Evolutionary conservation across 2,329 filamentous ascomycete genomes (phyloP).

Genomic region (Esteya vermicola): DNA sequence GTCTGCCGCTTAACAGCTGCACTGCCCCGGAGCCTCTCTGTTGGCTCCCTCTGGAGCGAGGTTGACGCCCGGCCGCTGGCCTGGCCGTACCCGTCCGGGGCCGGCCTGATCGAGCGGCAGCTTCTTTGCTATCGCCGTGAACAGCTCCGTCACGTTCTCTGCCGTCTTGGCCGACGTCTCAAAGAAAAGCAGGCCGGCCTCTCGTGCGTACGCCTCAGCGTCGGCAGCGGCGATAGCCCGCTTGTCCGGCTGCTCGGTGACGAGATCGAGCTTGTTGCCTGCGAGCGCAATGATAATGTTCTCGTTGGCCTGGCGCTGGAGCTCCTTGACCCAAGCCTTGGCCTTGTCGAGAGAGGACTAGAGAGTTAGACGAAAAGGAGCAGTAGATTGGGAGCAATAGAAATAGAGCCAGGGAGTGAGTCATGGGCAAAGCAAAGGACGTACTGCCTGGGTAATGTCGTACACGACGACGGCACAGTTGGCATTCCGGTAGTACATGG

Average conservation of each 20-base stretch:
- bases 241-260: constrained; percentile 89
- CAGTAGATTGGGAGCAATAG: not conserved
- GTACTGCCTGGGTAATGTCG: constrained; percentile 96
- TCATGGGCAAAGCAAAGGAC: too few relatives aligned
- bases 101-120: constrained; percentile 90
- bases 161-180: constrained; percentile 97
- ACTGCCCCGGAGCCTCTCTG: constrained; percentile 40
- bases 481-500: constrained; percentile 99
- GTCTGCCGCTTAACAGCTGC: constrained; percentile 38
- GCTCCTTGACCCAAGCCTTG: constrained; percentile 97
- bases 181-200: constrained; percentile 92
- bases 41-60: constrained; percentile 41
- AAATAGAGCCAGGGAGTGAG: too few relatives aligned
- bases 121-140: constrained; percentile 96
- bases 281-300: constrained; percentile 98
- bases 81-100: constrained; percentile 66
- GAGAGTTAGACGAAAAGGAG: not conserved
- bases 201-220: constrained; percentile 86
- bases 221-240: constrained; percentile 79
- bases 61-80: constrained; percentile 45
- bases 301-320: constrained; percentile 97
- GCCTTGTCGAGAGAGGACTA: constrained; percentile 96
- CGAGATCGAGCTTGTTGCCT: constrained; percentile 94
- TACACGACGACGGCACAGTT: constrained; percentile 99
- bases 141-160: constrained; percentile 89